Conservation (phyloP, 2,329 filamentous ascomycete species). For the Magnaporthiopsis rhizophila region DNA sequence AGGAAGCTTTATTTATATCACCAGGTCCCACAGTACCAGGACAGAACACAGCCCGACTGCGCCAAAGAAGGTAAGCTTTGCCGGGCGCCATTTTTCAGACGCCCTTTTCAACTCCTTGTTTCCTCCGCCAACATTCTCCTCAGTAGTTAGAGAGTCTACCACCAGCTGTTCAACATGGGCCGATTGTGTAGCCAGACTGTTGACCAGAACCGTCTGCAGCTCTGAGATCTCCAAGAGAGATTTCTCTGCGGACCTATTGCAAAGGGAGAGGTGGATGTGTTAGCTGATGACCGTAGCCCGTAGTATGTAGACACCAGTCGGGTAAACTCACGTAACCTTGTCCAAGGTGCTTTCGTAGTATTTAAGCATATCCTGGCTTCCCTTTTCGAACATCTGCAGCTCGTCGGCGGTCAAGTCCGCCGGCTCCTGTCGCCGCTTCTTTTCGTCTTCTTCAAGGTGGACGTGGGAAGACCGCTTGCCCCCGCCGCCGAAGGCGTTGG, state of each 20-base stretch:
- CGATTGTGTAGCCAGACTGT: conserved; percentile 76
- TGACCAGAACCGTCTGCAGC: conserved; percentile 80
- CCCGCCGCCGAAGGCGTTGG: neutral
- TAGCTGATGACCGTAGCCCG: neutral
- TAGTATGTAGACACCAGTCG: neutral
- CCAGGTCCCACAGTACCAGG: conserved; percentile 69
- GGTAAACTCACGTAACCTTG: conserved; percentile 71
- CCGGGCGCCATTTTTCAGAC: conserved; percentile 60
- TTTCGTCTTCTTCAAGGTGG: conserved; percentile 13
- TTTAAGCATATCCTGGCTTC: conserved; percentile 86
- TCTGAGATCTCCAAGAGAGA: conserved; percentile 89
- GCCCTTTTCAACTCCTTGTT: conserved; percentile 90
- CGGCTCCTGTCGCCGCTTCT: conserved; percentile 19
- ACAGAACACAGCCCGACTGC: conserved; percentile 67
- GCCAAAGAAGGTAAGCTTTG: conserved; percentile 73
- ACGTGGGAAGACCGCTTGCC: neutral
- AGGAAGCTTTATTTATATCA: conserved; percentile 34
- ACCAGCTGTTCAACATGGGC: conserved; percentile 87
- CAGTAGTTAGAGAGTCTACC: conserved; percentile 70
- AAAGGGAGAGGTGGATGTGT: neutral
- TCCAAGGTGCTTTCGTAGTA: conserved; percentile 91
- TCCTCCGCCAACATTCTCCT: conserved; percentile 78
- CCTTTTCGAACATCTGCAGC: conserved; percentile 84
- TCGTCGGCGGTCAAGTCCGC: conserved; percentile 72
- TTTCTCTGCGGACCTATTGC: conserved; percentile 69